Evolutionary conservation across 2,329 filamentous ascomycete species (phyloP), one percentile per base, ranked within the genome.

Genomic region (Alternaria postmessia): DNA sequence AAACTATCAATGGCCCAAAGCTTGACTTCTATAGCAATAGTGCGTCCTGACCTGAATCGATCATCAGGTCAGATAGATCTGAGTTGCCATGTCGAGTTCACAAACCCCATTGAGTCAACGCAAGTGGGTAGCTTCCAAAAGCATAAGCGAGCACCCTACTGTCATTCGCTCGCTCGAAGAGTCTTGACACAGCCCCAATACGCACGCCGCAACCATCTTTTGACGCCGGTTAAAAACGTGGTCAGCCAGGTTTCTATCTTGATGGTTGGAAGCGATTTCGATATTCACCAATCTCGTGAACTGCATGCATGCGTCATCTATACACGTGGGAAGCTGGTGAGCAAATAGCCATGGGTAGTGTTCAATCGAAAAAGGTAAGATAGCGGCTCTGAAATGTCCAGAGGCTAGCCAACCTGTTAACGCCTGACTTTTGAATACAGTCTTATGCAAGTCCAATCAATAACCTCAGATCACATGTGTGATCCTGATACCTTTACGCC

Each of bases 221-320:
- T 3, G 28, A 48, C 30, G 28, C 28, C 2, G 44, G 44, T 48
- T 48, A 14, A 7, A 48, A 22, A 48, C n/a, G 28, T 48, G 28
- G 44, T 48, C 18, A 48, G 44, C 44, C 28, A 48, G 44, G 28
- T 48, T 48, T 16, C 44, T 32, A 32, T 48, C 44, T 48, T 48
- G 11, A 48, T 32, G 18, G 44, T 28, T 48, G 28, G 7, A 20
- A n/a, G 28, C 5, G 32, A 22, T 11, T 34, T 22, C 44, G 28
- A 48, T 20, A 22, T 48, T 48, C 44, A 28, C 44, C 32, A 48
- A 34, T 48, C 28, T 48, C 18, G 32, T 32, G 28, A 20, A 5
- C n/a, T 34, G 44, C 14, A 28, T 20, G 44, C 18, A 20, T 47
- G 18, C 30, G 34, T 14, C 18, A 22, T 14, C 7, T 18, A 22